phyloP scores from a whole-genome alignment of 345 rosid genomes.

The Lepidium didymum region DNA sequence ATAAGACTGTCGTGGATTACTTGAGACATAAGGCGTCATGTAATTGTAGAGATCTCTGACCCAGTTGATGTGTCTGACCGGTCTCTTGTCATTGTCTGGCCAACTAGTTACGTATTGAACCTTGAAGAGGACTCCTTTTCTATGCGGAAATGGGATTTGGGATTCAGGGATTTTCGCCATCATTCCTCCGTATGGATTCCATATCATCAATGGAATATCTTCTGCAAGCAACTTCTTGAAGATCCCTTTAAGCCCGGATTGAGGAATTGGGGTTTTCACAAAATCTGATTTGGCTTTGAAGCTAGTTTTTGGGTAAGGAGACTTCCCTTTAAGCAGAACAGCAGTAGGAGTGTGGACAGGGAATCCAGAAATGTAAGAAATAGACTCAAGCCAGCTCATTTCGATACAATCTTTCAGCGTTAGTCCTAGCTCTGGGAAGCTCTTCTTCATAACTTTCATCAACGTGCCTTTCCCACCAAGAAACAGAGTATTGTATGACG shows the following conservation, averaged over 20 bases:
- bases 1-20: slow-evolving; percentile 38
- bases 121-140: slow-evolving; percentile 42
- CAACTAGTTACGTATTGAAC: slow-evolving; percentile 34
- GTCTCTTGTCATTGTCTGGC: slow-evolving; percentile 23
- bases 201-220: slow-evolving; percentile 39
- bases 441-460: slow-evolving; percentile 29
- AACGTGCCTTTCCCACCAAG: slow-evolving; percentile 31
- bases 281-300: slow-evolving; percentile 58
- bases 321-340: slow-evolving; percentile 38
- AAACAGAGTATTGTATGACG: slow-evolving; percentile 33
- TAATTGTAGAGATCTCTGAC: slow-evolving; percentile 33
- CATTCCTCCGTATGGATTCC: slow-evolving; percentile 63
- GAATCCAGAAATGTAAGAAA: slow-evolving; percentile 40
- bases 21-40: slow-evolving; percentile 52
- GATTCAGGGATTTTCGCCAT: slow-evolving; percentile 45
- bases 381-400: slow-evolving; percentile 52
- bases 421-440: slow-evolving; percentile 52
- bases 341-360: slow-evolving; percentile 25
- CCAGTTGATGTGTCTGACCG: slow-evolving; percentile 30
- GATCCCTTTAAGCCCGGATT: slow-evolving; percentile 30
- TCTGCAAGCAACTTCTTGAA: slow-evolving; percentile 38
- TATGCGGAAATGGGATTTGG: slow-evolving; percentile 45
- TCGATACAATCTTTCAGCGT: slow-evolving; percentile 34
- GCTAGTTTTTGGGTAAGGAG: slow-evolving; percentile 30
- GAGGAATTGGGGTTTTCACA: slow-evolving; percentile 26